A percentile compares a stretch with the other conserved stretches of the same genome.
phyloP scores from a whole-genome alignment of 768 basidiomycete species.

The Tricholoma saponaceum region DNA sequence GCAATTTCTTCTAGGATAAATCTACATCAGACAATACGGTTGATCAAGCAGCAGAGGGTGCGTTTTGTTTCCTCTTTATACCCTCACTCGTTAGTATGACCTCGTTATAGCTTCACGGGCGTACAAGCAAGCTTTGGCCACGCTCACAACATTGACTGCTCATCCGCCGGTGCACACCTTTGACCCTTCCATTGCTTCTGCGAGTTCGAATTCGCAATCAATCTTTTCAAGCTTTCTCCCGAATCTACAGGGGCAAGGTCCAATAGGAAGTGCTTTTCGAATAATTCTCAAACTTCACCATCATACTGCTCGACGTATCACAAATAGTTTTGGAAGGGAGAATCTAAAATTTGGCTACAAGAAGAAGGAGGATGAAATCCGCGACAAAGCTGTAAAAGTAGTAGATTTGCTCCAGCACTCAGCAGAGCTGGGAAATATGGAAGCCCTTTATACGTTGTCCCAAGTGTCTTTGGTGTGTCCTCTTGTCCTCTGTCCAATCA shows the following conservation, averaged over 20 bases:
- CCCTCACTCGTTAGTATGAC: constrained; percentile 3
- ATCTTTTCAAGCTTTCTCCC: constrained; percentile 66
- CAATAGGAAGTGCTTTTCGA: constrained; percentile 65
- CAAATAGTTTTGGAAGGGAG: constrained; percentile 37
- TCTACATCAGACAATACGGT: constrained; percentile 25
- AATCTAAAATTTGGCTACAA: constrained; percentile 36
- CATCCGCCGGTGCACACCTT: constrained; percentile 53
- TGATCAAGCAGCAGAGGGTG: constrained; percentile 53
- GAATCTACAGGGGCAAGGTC: constrained; percentile 72
- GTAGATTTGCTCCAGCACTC: constrained; percentile 79
- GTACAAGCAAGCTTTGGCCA: constrained; percentile 70
- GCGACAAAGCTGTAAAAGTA: constrained; percentile 74
- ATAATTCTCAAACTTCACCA: constrained; percentile 65
- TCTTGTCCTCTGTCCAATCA: neutral
- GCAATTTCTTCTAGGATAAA: constrained; percentile 2
- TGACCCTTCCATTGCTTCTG: constrained; percentile 45
- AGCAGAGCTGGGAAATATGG: constrained; percentile 69
- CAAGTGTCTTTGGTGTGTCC: constrained; percentile 61
- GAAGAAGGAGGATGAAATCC: constrained; percentile 63
- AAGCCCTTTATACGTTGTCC: constrained; percentile 68
- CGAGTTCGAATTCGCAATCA: constrained; percentile 40
- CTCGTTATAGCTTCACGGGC: constrained; percentile 55
- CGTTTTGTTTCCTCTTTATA: neutral
- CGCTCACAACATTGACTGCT: constrained; percentile 61
- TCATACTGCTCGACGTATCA: constrained; percentile 43